Percentiles rank a stretch among this genome's conserved stretches.
These are phyloP conservation scores for Leucaena leucocephala DNA, from an alignment of 306 rosid species.

Conservation along the genomic window DNA sequence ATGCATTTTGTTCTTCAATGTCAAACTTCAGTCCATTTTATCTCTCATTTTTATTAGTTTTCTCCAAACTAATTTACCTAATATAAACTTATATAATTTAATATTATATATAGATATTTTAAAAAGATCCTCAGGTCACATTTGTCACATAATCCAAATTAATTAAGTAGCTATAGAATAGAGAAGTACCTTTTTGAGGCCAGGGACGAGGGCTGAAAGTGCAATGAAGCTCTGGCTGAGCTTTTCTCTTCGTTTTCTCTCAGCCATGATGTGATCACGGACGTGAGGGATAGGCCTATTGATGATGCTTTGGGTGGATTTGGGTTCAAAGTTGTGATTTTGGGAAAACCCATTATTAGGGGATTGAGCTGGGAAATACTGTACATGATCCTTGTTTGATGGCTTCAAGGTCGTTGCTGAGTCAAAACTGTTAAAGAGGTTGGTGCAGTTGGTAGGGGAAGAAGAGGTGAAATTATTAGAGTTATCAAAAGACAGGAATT, in stretches of 20 bases:
- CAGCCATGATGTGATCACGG: constrained; percentile 81
- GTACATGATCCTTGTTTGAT: background rate
- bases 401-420: no score
- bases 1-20: no score
- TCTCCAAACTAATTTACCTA: no score
- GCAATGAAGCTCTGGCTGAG: constrained; percentile 81
- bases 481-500: constrained; percentile 63
- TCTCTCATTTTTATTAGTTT: no score
- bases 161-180: no score
- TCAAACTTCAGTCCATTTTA: no score
- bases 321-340: constrained; percentile 13
- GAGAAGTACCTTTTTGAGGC: constrained; percentile 60
- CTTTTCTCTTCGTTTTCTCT: constrained; percentile 77
- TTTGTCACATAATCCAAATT: no score
- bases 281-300: constrained; percentile 44
- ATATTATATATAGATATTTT: no score
- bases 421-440: constrained; percentile 12
- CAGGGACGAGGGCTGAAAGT: constrained; percentile 77
- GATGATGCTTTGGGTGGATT: constrained; percentile 34
- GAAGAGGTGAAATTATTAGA: background rate
- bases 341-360: constrained; percentile 34
- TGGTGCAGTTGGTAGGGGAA: constrained; percentile 17
- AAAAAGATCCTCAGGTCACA: no score
- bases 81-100: no score
- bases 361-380: constrained; percentile 30